These are phyloP conservation scores for Collariella sp. DNA, from an alignment of 495 filamentous ascomycete species.

Conservation along the genomic window DNA sequence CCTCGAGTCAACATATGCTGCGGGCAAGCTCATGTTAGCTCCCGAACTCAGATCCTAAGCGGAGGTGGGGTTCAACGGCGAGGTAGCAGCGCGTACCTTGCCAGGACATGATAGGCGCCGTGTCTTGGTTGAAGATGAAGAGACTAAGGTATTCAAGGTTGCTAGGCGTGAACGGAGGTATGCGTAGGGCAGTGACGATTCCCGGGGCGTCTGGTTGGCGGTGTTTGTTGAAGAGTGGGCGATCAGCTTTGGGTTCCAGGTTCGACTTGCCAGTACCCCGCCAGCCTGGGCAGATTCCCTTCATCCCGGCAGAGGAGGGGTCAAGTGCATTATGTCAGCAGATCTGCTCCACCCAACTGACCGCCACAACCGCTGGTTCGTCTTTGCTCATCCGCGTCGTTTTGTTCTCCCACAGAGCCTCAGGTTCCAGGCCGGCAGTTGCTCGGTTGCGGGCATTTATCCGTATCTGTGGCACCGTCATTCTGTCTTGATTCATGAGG, in stretches of 20 bases:
- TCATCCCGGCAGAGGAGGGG: neutral
- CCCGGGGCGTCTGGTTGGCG: constrained; percentile 1
- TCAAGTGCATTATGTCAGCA: constrained; percentile 13
- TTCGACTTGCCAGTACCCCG: constrained; percentile 12
- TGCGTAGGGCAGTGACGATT: neutral
- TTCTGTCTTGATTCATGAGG: no score
- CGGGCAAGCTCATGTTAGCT: constrained; percentile 29
- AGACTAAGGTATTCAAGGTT: neutral
- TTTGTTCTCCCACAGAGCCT: neutral
- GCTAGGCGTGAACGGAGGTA: neutral
- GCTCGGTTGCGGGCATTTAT: neutral
- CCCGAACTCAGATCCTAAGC: constrained; percentile 13
- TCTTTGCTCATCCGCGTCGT: neutral
- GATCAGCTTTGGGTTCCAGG: constrained; percentile 10
- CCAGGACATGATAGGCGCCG: constrained; percentile 47
- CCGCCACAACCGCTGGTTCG: neutral
- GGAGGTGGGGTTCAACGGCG: constrained; percentile 28
- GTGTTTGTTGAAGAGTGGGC: constrained; percentile 9
- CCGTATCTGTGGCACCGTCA: no score
- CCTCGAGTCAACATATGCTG: constrained; percentile 45
- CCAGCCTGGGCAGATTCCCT: constrained; percentile 8
- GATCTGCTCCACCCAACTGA: neutral
- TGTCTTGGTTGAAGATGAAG: constrained; percentile 1
- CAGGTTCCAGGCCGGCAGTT: neutral
- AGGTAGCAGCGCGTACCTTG: constrained; percentile 36